Percentiles rank a stretch among this genome's conserved stretches.
These are phyloP conservation scores for Hygrocybe punicea DNA, from an alignment of 768 basidiomycete genomes.

Conservation along the genomic window DNA sequence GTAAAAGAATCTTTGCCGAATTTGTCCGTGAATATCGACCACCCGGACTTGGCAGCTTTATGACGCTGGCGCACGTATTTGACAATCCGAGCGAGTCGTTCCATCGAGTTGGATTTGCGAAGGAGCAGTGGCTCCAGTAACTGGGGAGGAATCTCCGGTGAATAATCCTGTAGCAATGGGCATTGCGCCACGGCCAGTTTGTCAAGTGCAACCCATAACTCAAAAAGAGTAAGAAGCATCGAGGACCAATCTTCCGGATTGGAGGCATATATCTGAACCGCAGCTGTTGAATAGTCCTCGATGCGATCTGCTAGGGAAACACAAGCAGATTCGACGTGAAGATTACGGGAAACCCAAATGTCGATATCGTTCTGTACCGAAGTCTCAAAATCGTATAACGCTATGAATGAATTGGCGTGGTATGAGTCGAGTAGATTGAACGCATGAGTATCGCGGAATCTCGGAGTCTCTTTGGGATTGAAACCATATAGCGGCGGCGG, in stretches of 20 bases:
- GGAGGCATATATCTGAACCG: slow-evolving; percentile 24
- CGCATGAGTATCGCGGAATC: slow-evolving; percentile 9
- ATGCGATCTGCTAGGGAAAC: slow-evolving; percentile 26
- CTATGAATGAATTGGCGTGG: slow-evolving; percentile 6
- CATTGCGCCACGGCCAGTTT: slow-evolving; percentile 28
- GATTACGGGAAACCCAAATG: slow-evolving; percentile 28
- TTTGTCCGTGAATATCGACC: slow-evolving; percentile 35
- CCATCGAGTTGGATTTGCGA: slow-evolving; percentile 24
- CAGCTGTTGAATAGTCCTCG: slow-evolving; percentile 23
- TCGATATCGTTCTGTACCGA: slow-evolving; percentile 30
- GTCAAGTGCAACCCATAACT: slow-evolving; percentile 51
- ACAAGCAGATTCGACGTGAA: slow-evolving; percentile 12
- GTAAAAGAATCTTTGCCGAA: slow-evolving; percentile 25
- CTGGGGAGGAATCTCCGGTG: slow-evolving; percentile 41
- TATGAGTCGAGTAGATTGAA: slow-evolving; percentile 4
- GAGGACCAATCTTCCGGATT: slow-evolving; percentile 41
- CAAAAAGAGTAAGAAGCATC: slow-evolving; percentile 45
- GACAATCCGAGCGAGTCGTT: slow-evolving; percentile 24
- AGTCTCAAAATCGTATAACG: slow-evolving; percentile 39
- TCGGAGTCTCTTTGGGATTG: slow-evolving; percentile 16
- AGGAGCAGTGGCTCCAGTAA: slow-evolving; percentile 44
- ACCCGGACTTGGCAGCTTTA: slow-evolving; percentile 2
- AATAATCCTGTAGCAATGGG: slow-evolving; percentile 42
- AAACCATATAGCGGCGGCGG: slow-evolving; percentile 10
- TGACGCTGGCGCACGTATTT: slow-evolving; percentile 33